Evolutionary conservation across 2,329 filamentous ascomycete species (phyloP), one percentile per base, ranked within the genome.

Genomic region (Pseudogymnoascus destructans): DNA sequence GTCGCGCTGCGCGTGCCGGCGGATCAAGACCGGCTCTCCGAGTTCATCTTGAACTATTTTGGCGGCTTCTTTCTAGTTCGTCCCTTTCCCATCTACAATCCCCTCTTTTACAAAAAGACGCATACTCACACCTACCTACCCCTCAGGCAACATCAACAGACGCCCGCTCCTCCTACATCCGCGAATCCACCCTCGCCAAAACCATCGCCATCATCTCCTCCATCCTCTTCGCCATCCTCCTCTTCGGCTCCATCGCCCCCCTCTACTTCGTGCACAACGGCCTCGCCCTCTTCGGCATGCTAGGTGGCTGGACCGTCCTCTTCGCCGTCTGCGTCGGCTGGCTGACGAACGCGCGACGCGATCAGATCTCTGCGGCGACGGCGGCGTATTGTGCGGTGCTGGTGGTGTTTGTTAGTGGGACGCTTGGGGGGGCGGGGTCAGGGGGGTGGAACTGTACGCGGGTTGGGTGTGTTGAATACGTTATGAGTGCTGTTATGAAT

Each of bases 31-130:
- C 60, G 66, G 3, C 55, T 68, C 1, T 67, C 66, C 2, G 58
- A 58, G 6, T 67, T 71, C 57, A 59, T 69, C 9, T 61, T 67
- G 46, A 63, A 66, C 23, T 65, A 67, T 33, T 60, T 65, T 5
- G 60, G 60, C 38, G 25, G 61, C 5, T 59, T 64, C 36, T 63
- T 63, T 35, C 7, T 21, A 2, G 40, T 46, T 46, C 5, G 40
- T 46, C 11, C 5, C 6, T 25, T n/a, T 36, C 32, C 11, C 4
- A 30, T 32, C 30, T 10, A 11, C 30, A 11, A 11, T 11, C 30
- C 9, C 30, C 10, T 32, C 3, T 11, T 11, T 11, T 10, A 9
- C 3, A 33, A 9, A 30, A 32, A 32, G 13, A 32, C 8, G 13
- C 1, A 33, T n/a, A 33, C 13, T 5, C n/a, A 33, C 27, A 13